Percentiles rank a stretch among this genome's conserved stretches.
Evolutionary conservation across 129 eudicot species (phyloP).

Genomic region (Heracleum sosnowskyi): DNA sequence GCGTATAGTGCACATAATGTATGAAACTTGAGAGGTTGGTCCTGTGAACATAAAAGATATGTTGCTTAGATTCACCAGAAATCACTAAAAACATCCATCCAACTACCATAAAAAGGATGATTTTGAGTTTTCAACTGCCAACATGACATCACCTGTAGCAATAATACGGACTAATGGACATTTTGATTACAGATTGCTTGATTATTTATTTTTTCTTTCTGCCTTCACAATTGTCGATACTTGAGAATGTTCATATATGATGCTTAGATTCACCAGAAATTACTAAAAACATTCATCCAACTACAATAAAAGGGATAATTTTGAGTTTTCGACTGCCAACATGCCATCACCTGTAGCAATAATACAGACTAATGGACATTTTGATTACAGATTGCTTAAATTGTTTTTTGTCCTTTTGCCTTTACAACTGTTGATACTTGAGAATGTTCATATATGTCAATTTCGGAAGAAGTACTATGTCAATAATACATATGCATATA

Average conservation of each 20-base stretch:
- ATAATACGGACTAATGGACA: neutral
- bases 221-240: too few relatives aligned
- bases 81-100: neutral
- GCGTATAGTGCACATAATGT: conserved; percentile 79
- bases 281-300: too few relatives aligned
- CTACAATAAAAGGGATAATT: too few relatives aligned
- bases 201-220: too few relatives aligned
- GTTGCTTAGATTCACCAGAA: neutral
- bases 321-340: too few relatives aligned
- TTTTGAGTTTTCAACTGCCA: neutral
- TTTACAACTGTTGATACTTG: neutral
- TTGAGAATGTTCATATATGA: too few relatives aligned
- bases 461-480: neutral
- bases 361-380: too few relatives aligned
- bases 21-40: conserved; percentile 61
- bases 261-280: too few relatives aligned
- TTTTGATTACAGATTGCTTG: too few relatives aligned
- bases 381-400: neutral
- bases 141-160: neutral
- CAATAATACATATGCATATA: neutral
- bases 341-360: too few relatives aligned
- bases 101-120: neutral
- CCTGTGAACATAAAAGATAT: conserved; percentile 29
- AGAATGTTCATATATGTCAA: neutral
- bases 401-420: too few relatives aligned